Conservation (phyloP, 345 rosid species). For the Aquilaria sinensis region DNA sequence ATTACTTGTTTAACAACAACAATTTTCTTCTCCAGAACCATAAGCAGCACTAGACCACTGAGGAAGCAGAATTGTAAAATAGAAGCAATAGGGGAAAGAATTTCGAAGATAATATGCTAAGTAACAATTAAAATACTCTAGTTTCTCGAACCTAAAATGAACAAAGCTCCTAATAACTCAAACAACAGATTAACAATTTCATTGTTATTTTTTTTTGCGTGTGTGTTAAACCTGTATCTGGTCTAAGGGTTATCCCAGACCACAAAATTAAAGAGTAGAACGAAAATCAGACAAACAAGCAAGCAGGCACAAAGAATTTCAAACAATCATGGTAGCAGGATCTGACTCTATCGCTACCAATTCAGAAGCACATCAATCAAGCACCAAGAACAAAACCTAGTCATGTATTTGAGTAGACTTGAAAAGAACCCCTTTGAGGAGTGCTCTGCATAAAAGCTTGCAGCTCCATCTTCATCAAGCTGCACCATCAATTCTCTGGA, state of each 20-base stretch:
- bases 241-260: background rate
- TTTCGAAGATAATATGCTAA: background rate
- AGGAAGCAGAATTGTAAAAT: slow-evolving; percentile 7
- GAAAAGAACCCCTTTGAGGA: slow-evolving; percentile 55
- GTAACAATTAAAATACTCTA: background rate
- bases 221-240: too few relatives aligned
- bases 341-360: background rate
- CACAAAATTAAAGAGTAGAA: background rate
- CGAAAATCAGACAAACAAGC: slow-evolving; percentile 2
- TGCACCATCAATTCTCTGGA: slow-evolving; percentile 38
- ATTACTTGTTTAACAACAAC: slow-evolving; percentile 39
- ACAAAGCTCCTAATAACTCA: too few relatives aligned
- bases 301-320: too few relatives aligned
- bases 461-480: slow-evolving; percentile 49
- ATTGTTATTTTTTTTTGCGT: too few relatives aligned
- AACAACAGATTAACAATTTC: too few relatives aligned
- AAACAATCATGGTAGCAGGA: too few relatives aligned
- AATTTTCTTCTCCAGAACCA: slow-evolving; percentile 73
- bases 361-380: background rate
- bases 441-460: slow-evolving; percentile 69
- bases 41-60: slow-evolving; percentile 74
- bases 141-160: too few relatives aligned
- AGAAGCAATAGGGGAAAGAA: background rate
- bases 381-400: slow-evolving; percentile 34
- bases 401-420: slow-evolving; percentile 66